These are phyloP conservation scores for Candida odintsovae DNA, from an alignment of 805 yeast genomes.

Conservation along the genomic window DNA sequence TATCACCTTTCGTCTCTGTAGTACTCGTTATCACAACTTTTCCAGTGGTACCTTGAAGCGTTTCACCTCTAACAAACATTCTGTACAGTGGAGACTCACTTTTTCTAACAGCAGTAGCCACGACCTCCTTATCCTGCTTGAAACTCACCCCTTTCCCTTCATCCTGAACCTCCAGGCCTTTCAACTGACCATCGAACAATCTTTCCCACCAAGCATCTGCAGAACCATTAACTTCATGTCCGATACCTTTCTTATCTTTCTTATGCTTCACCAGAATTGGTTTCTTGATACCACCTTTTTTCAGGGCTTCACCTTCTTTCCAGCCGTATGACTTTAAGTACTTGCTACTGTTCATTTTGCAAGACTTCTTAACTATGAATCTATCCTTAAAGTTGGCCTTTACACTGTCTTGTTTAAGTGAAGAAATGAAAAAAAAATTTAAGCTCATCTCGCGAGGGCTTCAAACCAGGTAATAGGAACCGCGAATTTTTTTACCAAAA, in stretches of 20 bases:
- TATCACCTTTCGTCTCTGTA: background rate
- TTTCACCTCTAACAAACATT: conserved; percentile 85
- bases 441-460: background rate
- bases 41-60: conserved; percentile 71
- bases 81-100: conserved; percentile 68
- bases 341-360: conserved; percentile 57
- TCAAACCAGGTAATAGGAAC: background rate
- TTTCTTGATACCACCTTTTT: conserved; percentile 70
- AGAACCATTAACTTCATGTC: conserved; percentile 51
- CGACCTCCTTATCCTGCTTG: conserved; percentile 44
- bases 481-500: background rate
- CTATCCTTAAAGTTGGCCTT: background rate
- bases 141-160: conserved; percentile 37
- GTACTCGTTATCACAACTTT: conserved; percentile 18
- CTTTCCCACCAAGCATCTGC: conserved; percentile 97
- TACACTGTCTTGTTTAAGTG: no score
- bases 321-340: conserved; percentile 83
- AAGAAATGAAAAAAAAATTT: background rate
- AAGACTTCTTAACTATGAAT: background rate
- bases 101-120: conserved; percentile 41
- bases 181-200: conserved; percentile 88
- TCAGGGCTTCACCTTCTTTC: conserved; percentile 85
- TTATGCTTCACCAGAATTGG: conserved; percentile 90
- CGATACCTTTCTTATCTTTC: conserved; percentile 86
- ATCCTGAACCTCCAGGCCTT: conserved; percentile 57